These are phyloP conservation scores for Larix sibirica DNA, from an alignment of 83 land plant genomes.

Conservation along the genomic window DNA sequence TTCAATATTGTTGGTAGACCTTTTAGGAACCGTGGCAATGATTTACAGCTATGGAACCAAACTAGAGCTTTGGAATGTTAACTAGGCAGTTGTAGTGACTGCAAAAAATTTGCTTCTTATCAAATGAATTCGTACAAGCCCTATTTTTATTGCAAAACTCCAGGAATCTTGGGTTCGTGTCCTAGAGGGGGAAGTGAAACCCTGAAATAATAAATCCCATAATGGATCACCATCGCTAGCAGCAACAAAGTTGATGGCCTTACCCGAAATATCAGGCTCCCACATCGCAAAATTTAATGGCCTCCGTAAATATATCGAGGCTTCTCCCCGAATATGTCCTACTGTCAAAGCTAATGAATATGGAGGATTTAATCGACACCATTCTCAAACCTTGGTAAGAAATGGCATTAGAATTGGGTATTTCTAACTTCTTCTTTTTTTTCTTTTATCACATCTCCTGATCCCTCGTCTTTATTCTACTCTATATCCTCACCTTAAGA, in stretches of 20 bases:
- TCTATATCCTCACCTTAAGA: not conserved
- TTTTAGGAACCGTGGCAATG: no score
- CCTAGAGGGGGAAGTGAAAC: not conserved
- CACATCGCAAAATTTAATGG: not conserved
- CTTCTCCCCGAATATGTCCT: not conserved
- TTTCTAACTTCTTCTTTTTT: not conserved
- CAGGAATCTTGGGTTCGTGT: not conserved
- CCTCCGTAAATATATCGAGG: not conserved
- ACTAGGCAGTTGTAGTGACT: no score
- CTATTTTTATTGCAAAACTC: no score
- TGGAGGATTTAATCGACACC: not conserved
- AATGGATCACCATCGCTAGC: not conserved
- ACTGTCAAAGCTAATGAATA: not conserved
- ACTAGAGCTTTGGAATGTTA: no score
- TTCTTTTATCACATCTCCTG: not conserved
- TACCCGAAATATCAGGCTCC: not conserved
- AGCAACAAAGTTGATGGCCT: not conserved
- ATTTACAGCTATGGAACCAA: no score
- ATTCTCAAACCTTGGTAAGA: not conserved
- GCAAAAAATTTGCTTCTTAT: no score
- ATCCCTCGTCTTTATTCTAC: not conserved
- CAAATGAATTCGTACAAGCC: no score
- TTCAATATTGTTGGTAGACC: no score
- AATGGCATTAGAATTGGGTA: not conserved
- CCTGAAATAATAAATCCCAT: not conserved